These are phyloP conservation scores for Saccharomyces jurei DNA, from an alignment of 805 yeast species.

Conservation along the genomic window DNA sequence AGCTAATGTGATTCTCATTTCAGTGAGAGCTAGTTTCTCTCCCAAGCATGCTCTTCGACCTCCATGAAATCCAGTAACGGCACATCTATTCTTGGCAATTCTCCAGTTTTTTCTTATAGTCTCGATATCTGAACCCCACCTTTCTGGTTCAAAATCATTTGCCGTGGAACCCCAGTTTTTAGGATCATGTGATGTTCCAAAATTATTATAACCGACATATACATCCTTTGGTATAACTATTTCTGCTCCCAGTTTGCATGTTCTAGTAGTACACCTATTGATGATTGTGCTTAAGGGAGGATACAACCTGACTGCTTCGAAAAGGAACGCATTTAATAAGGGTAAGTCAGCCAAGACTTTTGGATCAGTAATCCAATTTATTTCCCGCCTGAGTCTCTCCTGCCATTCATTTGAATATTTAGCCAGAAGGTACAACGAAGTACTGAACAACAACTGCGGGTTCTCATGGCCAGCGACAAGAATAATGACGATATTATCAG, in stretches of 20 bases:
- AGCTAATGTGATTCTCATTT: slow-evolving; percentile 35
- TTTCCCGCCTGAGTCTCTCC: slow-evolving; percentile 39
- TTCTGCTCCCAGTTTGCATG: slow-evolving; percentile 34
- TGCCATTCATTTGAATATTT: slow-evolving; percentile 39
- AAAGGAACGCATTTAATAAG: slow-evolving; percentile 50
- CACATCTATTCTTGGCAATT: slow-evolving; percentile 37
- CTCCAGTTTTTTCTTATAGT: slow-evolving; percentile 36
- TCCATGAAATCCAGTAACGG: slow-evolving; percentile 50
- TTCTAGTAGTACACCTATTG: slow-evolving; percentile 38
- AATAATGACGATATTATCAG: slow-evolving; percentile 47
- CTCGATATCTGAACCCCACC: slow-evolving; percentile 43
- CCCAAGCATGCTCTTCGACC: slow-evolving; percentile 54
- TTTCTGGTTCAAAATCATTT: slow-evolving; percentile 37
- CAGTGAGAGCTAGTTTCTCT: slow-evolving; percentile 46
- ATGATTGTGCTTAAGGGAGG: slow-evolving; percentile 54
- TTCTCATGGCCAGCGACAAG: slow-evolving; percentile 60
- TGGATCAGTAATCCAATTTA: slow-evolving; percentile 19
- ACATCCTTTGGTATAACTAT: slow-evolving; percentile 42
- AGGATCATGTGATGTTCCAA: slow-evolving; percentile 41
- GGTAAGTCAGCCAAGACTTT: slow-evolving; percentile 48
- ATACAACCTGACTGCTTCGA: slow-evolving; percentile 46
- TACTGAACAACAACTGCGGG: slow-evolving; percentile 45
- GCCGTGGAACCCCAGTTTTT: slow-evolving; percentile 40
- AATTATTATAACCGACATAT: slow-evolving; percentile 50
- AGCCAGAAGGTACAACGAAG: slow-evolving; percentile 40